Conservation (phyloP, 768 basidiomycete species). For the Phaeotremella skinneri region DNA sequence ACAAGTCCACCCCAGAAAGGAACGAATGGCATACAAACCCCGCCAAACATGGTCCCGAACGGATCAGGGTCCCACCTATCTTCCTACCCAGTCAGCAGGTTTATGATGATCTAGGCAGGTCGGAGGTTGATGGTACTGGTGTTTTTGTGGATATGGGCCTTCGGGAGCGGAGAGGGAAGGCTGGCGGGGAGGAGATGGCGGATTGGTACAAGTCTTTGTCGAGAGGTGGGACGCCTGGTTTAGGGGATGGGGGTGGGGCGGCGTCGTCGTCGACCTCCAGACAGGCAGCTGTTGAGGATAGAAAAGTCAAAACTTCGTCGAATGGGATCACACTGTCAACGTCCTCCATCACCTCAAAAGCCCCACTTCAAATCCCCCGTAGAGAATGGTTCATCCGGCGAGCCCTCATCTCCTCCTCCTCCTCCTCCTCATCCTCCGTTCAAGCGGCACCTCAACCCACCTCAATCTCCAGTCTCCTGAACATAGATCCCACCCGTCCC, state of each 20-base stretch:
- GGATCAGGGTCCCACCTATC: conserved; percentile 20
- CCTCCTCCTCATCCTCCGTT: conserved; percentile 6
- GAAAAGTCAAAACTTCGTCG: not conserved
- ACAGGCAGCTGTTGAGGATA: not conserved
- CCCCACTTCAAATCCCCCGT: conserved; percentile 26
- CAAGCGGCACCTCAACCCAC: conserved; percentile 6
- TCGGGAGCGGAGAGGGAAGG: not conserved
- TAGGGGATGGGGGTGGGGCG: not conserved
- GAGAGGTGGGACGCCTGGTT: not conserved
- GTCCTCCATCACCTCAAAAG: not conserved
- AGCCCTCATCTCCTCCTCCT: conserved; percentile 18
- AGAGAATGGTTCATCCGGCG: conserved; percentile 48
- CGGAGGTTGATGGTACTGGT: conserved; percentile 25
- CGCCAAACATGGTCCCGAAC: conserved; percentile 33
- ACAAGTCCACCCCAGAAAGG: conserved; percentile 16
- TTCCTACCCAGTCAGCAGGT: conserved; percentile 23
- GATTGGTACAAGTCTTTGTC: conserved; percentile 37
- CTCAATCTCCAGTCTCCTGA: conserved; percentile 31
- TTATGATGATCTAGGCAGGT: conserved; percentile 42
- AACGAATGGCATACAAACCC: conserved; percentile 45
- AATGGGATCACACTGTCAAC: too few species aligned
- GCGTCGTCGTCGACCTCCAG: not conserved
- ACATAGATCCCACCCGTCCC: conserved; percentile 13
- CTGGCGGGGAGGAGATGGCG: conserved; percentile 22
- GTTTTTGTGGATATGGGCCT: conserved; percentile 25